These are phyloP conservation scores for Podaxis sp. DNA, from an alignment of 768 basidiomycete species.

Conservation along the genomic window DNA sequence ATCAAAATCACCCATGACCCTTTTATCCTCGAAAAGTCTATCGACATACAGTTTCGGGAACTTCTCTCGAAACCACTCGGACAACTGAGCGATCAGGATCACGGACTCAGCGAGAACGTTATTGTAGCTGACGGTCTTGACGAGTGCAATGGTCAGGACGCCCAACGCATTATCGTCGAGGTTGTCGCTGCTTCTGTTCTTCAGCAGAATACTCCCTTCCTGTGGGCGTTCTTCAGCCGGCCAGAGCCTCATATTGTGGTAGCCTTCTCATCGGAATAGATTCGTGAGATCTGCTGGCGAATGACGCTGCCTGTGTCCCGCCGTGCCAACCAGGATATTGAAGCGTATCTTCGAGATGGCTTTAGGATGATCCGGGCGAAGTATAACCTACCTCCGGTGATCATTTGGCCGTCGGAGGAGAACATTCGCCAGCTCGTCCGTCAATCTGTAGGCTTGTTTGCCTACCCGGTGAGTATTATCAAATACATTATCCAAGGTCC, in stretches of 20 bases:
- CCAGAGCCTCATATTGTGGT: conserved; percentile 25
- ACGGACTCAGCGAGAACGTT: not conserved
- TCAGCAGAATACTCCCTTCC: conserved; percentile 15
- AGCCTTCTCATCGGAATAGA: conserved; percentile 1
- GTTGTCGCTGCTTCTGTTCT: conserved; percentile 8
- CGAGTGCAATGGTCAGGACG: not conserved
- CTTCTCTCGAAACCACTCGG: not conserved
- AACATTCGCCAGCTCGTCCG: no score
- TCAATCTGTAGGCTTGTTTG: conserved; percentile 21
- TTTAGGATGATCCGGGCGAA: conserved; percentile 5
- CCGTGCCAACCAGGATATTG: conserved; percentile 18
- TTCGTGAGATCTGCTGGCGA: not conserved
- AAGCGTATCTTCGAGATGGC: conserved; percentile 14
- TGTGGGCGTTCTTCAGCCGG: conserved; percentile 26
- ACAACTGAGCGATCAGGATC: not conserved
- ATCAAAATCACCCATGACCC: not conserved
- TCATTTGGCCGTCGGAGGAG: conserved; percentile 21
- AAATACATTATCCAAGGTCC: conserved; percentile 20
- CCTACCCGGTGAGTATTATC: conserved; percentile 25
- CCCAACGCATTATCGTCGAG: conserved; percentile 19
- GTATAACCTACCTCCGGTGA: not conserved
- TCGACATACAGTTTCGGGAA: not conserved
- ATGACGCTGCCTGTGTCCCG: conserved; percentile 13
- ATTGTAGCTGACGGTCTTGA: not conserved
- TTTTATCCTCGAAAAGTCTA: not conserved